phyloP scores from a whole-genome alignment of 1,139 yeast species.

The Suzukiozyma palmioleophila region DNA sequence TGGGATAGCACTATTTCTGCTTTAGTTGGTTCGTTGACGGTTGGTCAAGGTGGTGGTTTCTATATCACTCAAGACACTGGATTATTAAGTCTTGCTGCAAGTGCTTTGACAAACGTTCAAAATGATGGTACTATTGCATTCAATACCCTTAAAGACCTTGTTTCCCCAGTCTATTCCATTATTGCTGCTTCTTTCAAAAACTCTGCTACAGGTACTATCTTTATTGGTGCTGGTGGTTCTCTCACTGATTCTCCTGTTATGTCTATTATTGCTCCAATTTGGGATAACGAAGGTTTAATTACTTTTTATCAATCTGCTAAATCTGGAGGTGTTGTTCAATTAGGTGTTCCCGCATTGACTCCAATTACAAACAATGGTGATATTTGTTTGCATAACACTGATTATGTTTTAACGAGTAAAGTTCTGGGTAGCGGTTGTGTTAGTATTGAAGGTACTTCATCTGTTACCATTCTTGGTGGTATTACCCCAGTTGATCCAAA shows the following conservation, averaged over 20 bases:
- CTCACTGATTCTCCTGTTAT: slow-evolving; percentile 11
- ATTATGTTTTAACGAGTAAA: slow-evolving; percentile 15
- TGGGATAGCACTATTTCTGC: slow-evolving; percentile 23
- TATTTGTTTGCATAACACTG: slow-evolving; percentile 21
- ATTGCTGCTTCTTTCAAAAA: slow-evolving; percentile 5
- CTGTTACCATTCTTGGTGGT: slow-evolving; percentile 12
- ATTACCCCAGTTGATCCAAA: slow-evolving; percentile 10
- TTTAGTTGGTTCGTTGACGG: slow-evolving; percentile 18
- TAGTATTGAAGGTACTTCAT: slow-evolving; percentile 16
- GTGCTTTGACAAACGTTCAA: slow-evolving; percentile 7
- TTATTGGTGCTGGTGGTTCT: slow-evolving; percentile 12
- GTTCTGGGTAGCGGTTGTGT: slow-evolving; percentile 25
- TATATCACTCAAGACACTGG: slow-evolving; percentile 12
- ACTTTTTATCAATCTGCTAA: slow-evolving; percentile 5
- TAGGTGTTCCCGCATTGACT: slow-evolving; percentile 5
- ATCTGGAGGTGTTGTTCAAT: background rate
- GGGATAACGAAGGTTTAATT: slow-evolving; percentile 13
- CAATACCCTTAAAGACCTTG: slow-evolving; percentile 10
- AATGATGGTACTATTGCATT: slow-evolving; percentile 14
- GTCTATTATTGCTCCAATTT: slow-evolving; percentile 9
- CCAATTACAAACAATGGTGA: slow-evolving; percentile 22
- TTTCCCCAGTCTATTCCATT: slow-evolving; percentile 10
- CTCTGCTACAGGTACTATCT: slow-evolving; percentile 15
- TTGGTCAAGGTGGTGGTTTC: slow-evolving; percentile 20
- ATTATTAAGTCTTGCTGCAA: slow-evolving; percentile 9